Percentiles rank a stretch among this genome's conserved stretches.
phyloP scores from a whole-genome alignment of 2,329 filamentous ascomycete genomes.

The Fusarium fracticaudum region DNA sequence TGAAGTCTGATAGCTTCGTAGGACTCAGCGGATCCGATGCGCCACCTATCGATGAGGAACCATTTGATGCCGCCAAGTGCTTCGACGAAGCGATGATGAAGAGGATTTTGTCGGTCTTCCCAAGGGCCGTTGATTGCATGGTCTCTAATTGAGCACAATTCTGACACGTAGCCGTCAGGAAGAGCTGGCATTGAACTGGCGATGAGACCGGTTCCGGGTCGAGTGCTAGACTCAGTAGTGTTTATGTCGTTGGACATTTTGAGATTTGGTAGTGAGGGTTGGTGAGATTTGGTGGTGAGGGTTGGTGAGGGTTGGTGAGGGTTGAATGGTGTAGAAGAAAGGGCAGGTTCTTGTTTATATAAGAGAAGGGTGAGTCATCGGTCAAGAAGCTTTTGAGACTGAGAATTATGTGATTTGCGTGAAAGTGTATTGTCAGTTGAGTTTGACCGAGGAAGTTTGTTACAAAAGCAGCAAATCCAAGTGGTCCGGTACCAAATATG shows the following conservation, averaged over 20 bases:
- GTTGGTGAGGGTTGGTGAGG: background rate
- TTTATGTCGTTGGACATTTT: background rate
- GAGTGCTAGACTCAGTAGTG: background rate
- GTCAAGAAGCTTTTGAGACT: background rate
- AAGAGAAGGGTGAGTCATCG: background rate
- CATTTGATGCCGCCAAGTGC: background rate
- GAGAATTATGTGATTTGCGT: background rate
- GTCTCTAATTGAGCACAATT: no score
- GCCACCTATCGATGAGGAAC: background rate
- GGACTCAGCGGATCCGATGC: background rate
- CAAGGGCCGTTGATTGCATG: no score
- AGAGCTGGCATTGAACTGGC: no score
- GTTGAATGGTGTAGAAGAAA: background rate
- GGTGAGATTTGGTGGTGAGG: background rate
- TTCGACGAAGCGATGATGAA: background rate
- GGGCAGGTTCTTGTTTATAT: background rate
- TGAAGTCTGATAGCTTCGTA: background rate
- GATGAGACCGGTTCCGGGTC: no score
- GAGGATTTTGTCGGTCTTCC: no score
- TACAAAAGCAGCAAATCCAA: background rate
- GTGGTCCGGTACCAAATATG: background rate
- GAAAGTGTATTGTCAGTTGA: background rate
- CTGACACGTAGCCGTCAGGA: no score
- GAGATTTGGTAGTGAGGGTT: no score
- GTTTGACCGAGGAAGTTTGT: background rate